Evolutionary conservation across 495 filamentous ascomycete genomes (phyloP).

Genomic region (Hypoxylon lienhwacheense): DNA sequence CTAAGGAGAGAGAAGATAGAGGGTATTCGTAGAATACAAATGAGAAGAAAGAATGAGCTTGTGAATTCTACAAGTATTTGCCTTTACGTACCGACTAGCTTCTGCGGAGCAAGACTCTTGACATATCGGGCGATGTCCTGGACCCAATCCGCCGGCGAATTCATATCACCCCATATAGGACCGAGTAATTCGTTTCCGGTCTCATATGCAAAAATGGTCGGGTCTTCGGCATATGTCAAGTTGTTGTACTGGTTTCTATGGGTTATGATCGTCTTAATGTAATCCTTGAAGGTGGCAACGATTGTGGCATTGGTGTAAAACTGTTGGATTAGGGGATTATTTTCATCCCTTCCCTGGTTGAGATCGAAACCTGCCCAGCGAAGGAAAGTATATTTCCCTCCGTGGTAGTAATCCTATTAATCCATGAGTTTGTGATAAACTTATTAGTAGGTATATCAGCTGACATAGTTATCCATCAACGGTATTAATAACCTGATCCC

Average conservation of each 20-base stretch:
- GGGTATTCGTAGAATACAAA: background rate
- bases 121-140: constrained; percentile 51
- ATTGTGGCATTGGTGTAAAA: constrained; percentile 58
- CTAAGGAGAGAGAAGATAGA: background rate
- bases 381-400: constrained; percentile 60
- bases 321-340: constrained; percentile 48
- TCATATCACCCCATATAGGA: constrained; percentile 51
- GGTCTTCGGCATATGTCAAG: constrained; percentile 57
- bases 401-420: constrained; percentile 59
- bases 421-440: constrained; percentile 13
- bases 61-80: background rate
- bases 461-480: constrained; percentile 51
- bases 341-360: constrained; percentile 37
- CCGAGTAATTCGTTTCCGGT: constrained; percentile 59
- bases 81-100: constrained; percentile 42
- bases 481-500: constrained; percentile 55
- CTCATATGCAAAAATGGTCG: constrained; percentile 59
- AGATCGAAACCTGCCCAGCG: constrained; percentile 56
- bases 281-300: constrained; percentile 54
- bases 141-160: constrained; percentile 54
- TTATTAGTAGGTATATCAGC: constrained; percentile 12
- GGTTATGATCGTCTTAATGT: constrained; percentile 52
- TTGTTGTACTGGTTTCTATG: constrained; percentile 59
- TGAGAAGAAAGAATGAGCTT: background rate
- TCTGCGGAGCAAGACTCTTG: constrained; percentile 53